Percentiles rank a stretch among this genome's conserved stretches.
Evolutionary conservation across 164 flowering plant species (phyloP).

Genomic region (Magnolia changhungtana): DNA sequence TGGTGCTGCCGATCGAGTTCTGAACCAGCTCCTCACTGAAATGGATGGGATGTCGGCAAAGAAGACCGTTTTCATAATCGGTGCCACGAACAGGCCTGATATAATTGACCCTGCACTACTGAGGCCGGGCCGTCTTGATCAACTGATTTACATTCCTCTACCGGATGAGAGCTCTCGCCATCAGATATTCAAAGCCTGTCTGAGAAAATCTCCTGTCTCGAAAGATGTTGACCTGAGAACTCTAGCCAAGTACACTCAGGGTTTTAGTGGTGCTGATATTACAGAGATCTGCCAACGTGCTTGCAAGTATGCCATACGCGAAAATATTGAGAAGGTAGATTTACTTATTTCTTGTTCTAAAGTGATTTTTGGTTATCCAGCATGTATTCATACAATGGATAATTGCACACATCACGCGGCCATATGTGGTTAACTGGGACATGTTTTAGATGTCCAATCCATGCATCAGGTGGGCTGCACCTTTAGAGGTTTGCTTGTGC

Average conservation of each 20-base stretch:
- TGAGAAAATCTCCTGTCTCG: constrained; percentile 80
- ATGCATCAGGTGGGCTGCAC: too few relatives aligned
- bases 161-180: constrained; percentile 79
- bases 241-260: constrained; percentile 78
- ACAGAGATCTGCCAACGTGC: constrained; percentile 88
- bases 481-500: too few relatives aligned
- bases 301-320: constrained; percentile 83
- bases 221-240: constrained; percentile 72
- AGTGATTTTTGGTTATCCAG: background rate
- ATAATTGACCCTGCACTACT: constrained; percentile 81
- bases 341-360: background rate
- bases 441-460: too few relatives aligned
- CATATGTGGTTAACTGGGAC: too few relatives aligned
- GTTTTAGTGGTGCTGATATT: constrained; percentile 89
- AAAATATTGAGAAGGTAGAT: constrained; percentile 76
- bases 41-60: constrained; percentile 94
- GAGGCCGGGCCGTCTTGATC: constrained; percentile 88
- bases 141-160: constrained; percentile 81
- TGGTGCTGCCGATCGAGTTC: constrained; percentile 86
- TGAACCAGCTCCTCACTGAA: constrained; percentile 84
- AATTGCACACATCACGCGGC: too few relatives aligned
- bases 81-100: constrained; percentile 88
- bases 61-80: constrained; percentile 87
- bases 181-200: constrained; percentile 71
- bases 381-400: too few relatives aligned